These are phyloP conservation scores for Capsicum baccatum DNA, from an alignment of 257 asterid species.

Conservation along the genomic window DNA sequence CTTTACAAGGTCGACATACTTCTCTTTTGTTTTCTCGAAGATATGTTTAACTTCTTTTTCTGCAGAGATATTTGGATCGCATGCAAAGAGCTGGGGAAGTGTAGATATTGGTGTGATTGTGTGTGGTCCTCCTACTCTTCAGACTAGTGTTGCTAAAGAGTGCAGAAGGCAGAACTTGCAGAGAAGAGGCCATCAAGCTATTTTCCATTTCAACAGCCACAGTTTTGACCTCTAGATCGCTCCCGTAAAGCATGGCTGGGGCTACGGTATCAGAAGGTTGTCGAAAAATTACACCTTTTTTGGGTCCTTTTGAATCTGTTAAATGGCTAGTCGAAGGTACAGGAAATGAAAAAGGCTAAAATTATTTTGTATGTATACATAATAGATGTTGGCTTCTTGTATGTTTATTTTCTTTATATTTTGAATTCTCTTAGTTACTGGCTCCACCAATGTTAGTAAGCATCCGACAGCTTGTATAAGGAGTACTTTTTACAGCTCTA, in stretches of 20 bases:
- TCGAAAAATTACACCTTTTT: too few species aligned
- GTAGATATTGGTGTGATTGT: slow-evolving; percentile 76
- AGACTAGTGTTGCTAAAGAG: slow-evolving; percentile 69
- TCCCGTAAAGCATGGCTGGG: neutral
- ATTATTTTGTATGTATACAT: too few species aligned
- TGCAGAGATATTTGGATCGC: slow-evolving; percentile 62
- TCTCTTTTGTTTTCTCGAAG: neutral
- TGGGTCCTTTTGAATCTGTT: too few species aligned
- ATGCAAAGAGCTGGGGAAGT: slow-evolving; percentile 67
- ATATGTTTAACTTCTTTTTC: neutral
- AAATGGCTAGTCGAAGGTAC: too few species aligned
- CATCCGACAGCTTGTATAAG: neutral
- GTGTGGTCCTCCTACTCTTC: slow-evolving; percentile 81
- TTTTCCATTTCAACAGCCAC: slow-evolving; percentile 90
- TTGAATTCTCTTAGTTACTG: too few species aligned
- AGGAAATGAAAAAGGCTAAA: too few species aligned
- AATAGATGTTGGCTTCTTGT: neutral
- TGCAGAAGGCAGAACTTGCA: slow-evolving; percentile 64
- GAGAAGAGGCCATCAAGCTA: slow-evolving; percentile 48
- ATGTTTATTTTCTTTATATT: too few species aligned
- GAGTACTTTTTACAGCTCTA: too few species aligned
- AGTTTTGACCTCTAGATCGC: slow-evolving; percentile 72
- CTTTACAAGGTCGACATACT: neutral
- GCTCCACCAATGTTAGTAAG: neutral
- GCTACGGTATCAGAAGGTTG: neutral